Conservation (phyloP, 768 basidiomycete species). For the Lentinula detonsa region DNA sequence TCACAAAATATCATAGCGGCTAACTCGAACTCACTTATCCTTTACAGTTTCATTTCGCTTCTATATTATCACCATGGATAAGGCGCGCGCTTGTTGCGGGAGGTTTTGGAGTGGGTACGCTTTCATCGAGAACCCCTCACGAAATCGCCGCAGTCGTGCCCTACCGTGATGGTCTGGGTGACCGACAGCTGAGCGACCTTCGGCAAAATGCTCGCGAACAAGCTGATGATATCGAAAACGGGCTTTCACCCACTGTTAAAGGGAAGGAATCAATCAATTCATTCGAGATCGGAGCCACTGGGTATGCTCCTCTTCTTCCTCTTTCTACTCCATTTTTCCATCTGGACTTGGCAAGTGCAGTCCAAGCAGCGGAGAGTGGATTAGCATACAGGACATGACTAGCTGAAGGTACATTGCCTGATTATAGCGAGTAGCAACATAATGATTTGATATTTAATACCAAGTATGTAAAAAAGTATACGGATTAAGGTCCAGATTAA, state of each 20-base stretch:
- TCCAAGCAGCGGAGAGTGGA: constrained; percentile 58
- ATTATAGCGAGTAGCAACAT: no score
- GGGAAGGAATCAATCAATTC: constrained; percentile 21
- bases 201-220: constrained; percentile 11
- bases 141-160: constrained; percentile 82
- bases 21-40: neutral
- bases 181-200: constrained; percentile 18
- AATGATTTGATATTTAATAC: neutral
- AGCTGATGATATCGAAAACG: constrained; percentile 25
- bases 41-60: constrained; percentile 86
- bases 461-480: neutral
- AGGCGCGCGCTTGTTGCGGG: constrained; percentile 83
- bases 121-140: constrained; percentile 29
- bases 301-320: constrained; percentile 37
- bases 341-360: constrained; percentile 71
- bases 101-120: constrained; percentile 77
- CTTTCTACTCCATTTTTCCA: constrained; percentile 84
- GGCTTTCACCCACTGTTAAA: constrained; percentile 12
- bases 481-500: neutral
- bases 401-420: no score
- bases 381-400: neutral
- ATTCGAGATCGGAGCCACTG: constrained; percentile 10
- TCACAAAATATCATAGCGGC: neutral
- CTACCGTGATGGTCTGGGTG: constrained; percentile 37
- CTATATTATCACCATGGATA: constrained; percentile 91